A percentile compares a stretch with the other conserved stretches of the same genome.
These are phyloP conservation scores for Teratosphaeria zuluensis DNA, from an alignment of 2,329 filamentous ascomycete species.

Conservation along the genomic window DNA sequence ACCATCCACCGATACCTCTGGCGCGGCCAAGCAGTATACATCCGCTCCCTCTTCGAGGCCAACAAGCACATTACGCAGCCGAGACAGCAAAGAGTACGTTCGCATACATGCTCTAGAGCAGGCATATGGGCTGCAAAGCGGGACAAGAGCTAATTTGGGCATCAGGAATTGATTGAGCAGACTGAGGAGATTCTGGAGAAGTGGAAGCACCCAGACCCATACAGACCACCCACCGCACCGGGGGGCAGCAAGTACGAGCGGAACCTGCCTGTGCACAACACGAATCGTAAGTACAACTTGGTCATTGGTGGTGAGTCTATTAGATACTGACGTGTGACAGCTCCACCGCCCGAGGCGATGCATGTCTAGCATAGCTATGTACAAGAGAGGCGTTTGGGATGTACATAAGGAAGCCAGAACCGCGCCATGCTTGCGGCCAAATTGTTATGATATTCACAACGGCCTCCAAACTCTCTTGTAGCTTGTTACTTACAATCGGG, in stretches of 20 bases:
- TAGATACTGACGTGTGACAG: slow-evolving; percentile 22
- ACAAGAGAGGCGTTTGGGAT: slow-evolving; percentile 8
- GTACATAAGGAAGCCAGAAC: slow-evolving; percentile 12
- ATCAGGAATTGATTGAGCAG: slow-evolving; percentile 73
- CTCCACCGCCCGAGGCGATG: slow-evolving; percentile 37
- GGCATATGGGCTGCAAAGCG: not conserved
- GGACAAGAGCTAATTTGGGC: slow-evolving; percentile 3
- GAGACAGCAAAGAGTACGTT: slow-evolving; percentile 68
- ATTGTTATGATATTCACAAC: not conserved
- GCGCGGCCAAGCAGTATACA: slow-evolving; percentile 93
- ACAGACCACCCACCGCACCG: slow-evolving; percentile 77
- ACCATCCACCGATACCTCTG: slow-evolving; percentile 84
- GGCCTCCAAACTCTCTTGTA: not conserved
- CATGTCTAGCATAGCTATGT: slow-evolving; percentile 27
- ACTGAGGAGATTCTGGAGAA: slow-evolving; percentile 79
- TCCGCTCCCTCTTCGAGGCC: slow-evolving; percentile 87
- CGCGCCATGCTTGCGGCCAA: not conserved
- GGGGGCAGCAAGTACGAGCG: slow-evolving; percentile 96
- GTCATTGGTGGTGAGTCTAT: not conserved
- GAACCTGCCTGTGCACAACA: slow-evolving; percentile 70
- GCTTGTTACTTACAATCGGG: not conserved
- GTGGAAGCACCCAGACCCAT: slow-evolving; percentile 98
- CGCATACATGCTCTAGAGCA: not conserved
- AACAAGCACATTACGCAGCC: slow-evolving; percentile 79
- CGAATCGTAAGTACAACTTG: slow-evolving; percentile 59